Conservation (phyloP, 805 yeast species). For the Lipomyces sp. region DNA sequence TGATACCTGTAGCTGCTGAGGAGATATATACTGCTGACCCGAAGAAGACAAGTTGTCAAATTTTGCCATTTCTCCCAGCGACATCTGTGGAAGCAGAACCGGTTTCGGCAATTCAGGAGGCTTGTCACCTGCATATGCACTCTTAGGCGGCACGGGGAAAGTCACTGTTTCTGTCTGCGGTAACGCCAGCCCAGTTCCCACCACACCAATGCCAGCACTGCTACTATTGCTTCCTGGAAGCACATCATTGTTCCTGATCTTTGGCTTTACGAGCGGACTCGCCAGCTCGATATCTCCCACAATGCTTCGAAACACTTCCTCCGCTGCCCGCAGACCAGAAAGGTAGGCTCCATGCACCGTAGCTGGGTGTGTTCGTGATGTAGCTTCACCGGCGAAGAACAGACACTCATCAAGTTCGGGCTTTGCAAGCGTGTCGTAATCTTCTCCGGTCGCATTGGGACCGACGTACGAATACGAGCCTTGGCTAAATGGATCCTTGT, state of each 20-base stretch:
- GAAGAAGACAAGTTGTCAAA: too few species aligned
- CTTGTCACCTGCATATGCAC: background rate
- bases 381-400: slow-evolving; percentile 47
- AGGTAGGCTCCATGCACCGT: slow-evolving; percentile 46
- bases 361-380: slow-evolving; percentile 43
- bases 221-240: slow-evolving; percentile 15
- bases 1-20: too few species aligned
- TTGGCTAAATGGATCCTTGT: slow-evolving; percentile 67
- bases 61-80: too few species aligned
- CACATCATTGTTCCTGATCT: slow-evolving; percentile 13
- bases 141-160: background rate
- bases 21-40: too few species aligned
- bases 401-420: slow-evolving; percentile 38
- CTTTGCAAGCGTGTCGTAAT: slow-evolving; percentile 42
- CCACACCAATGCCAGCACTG: slow-evolving; percentile 22
- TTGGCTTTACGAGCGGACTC: slow-evolving; percentile 35
- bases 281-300: slow-evolving; percentile 44
- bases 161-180: too few species aligned
- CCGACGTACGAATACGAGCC: slow-evolving; percentile 68
- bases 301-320: slow-evolving; percentile 41
- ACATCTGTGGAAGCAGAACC: background rate
- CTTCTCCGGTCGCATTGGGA: slow-evolving; percentile 43
- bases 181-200: slow-evolving; percentile 17
- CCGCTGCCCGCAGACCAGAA: slow-evolving; percentile 44
- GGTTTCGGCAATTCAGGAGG: background rate